Evolutionary conservation across 768 basidiomycete genomes (phyloP), one percentile per base, ranked within the genome.

Genomic region (Lentinula edodes): DNA sequence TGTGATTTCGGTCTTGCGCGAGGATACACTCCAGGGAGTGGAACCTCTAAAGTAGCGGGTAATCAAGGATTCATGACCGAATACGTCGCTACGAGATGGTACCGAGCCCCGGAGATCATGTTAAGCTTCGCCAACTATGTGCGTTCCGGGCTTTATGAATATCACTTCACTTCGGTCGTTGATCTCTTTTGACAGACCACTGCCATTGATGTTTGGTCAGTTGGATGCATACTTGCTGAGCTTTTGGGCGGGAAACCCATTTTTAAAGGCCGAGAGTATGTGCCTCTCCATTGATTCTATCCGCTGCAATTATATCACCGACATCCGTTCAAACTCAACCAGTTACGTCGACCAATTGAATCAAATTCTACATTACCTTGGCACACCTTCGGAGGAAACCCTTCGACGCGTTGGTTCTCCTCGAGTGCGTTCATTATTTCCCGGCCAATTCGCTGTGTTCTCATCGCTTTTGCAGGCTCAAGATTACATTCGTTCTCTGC

Each of bases 31-130:
- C 93, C 93, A 4, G 91, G 89, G 18, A 83, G 88, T 51, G 89
- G 90, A 38, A 85, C 83, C 39, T 88, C 85, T 57, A 86, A 81
- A 65, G 81, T 87, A 0, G 86, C 89, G 20, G 87, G 88, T 41
- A 90, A 91, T 68, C 90, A 89, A 69, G 96, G 96, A 0, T 98
- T 98, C 76, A 98, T 98, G 96, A 98, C 97, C 0, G 97, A 98
- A 76, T 98, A 96, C 72, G 91, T 98, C 36, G 96, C 96, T n/a
- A 99, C 96, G 7, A 83, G 96, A 61, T 98, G 96, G 96, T 99
- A 99, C 72, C 82, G 96, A 39, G 96, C 96, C 20, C 96, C 97
- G 0, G 97, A 99, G 77, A 99, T 98, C 75, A 99, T 98, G 97
- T 72, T 98, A 67, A 95, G 93, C 77, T 96, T 94, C 67, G 92